A percentile compares a stretch with the other conserved stretches of the same genome.
Evolutionary conservation across 495 filamentous ascomycete species (phyloP).

Genomic region (Neurospora sublineolata): DNA sequence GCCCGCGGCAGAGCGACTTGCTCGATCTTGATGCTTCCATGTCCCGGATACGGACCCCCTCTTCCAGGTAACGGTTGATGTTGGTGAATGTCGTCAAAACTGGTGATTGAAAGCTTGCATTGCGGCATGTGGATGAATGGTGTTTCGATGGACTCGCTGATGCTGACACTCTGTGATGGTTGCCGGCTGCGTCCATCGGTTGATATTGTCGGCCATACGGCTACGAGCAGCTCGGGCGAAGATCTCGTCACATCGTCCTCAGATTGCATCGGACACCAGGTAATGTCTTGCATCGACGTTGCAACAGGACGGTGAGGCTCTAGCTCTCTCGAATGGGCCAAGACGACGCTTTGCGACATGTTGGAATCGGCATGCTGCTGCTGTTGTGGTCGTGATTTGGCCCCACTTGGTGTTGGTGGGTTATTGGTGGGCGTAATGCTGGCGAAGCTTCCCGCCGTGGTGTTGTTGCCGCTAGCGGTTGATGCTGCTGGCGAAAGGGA

Average conservation of each 20-base stretch:
- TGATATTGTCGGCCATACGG: background rate
- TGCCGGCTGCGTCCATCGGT: background rate
- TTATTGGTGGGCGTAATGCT: background rate
- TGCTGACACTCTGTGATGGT: background rate
- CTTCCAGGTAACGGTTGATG: background rate
- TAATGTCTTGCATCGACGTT: background rate
- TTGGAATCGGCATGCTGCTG: background rate
- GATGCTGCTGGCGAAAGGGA: background rate
- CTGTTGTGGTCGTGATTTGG: background rate
- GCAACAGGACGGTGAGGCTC: background rate
- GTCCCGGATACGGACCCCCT: background rate
- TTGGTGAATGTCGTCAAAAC: background rate
- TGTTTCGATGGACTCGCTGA: background rate
- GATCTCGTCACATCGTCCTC: background rate
- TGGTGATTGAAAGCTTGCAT: conserved; percentile 11
- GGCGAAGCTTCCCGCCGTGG: background rate
- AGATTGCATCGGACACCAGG: background rate
- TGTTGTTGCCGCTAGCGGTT: background rate
- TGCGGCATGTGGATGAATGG: conserved; percentile 17
- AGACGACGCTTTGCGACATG: background rate
- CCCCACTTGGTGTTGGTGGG: background rate
- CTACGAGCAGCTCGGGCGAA: background rate
- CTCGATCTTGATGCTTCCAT: conserved; percentile 5
- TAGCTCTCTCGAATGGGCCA: background rate
- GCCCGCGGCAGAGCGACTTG: conserved; percentile 11